These are phyloP conservation scores for Starmerella asiatica DNA, from an alignment of 805 yeast genomes.

Conservation along the genomic window DNA sequence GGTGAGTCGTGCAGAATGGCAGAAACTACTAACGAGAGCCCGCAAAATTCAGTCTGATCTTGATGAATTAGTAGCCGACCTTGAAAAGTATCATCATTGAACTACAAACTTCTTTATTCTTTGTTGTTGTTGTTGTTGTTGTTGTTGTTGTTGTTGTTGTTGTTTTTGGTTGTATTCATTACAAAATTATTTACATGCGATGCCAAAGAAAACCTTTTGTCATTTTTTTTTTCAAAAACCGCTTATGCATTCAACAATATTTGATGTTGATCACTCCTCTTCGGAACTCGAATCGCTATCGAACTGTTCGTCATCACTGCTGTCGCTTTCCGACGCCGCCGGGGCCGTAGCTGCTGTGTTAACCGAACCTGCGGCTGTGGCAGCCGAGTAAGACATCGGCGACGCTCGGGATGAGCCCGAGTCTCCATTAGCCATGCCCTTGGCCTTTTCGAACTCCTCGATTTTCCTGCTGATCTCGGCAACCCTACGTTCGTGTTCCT, in stretches of 20 bases:
- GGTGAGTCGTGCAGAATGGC: background rate
- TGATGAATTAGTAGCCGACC: constrained; percentile 7
- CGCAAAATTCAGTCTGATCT: constrained; percentile 11
- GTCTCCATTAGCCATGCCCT: constrained; percentile 10
- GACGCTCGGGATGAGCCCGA: constrained; percentile 6
- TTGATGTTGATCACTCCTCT: constrained; percentile 28
- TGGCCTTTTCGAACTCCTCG: constrained; percentile 45
- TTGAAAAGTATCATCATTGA: constrained; percentile 1
- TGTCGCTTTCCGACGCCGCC: constrained; percentile 17
- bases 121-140: too few species aligned
- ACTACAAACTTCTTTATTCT: too few species aligned
- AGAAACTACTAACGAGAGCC: constrained; percentile 6
- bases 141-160: too few species aligned
- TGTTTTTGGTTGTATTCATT: background rate
- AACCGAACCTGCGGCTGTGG: background rate
- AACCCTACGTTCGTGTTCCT: constrained; percentile 52
- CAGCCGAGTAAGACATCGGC: background rate
- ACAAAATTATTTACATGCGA: too few species aligned
- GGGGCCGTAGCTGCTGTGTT: constrained; percentile 12
- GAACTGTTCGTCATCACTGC: constrained; percentile 22
- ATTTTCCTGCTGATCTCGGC: constrained; percentile 61
- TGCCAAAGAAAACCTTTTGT: too few species aligned
- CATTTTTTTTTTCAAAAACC: too few species aligned
- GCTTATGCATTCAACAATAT: too few species aligned
- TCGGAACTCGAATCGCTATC: constrained; percentile 25